A percentile compares a stretch with the other conserved stretches of the same genome.
These are phyloP conservation scores for Brassica cretica DNA, from an alignment of 345 rosid species.

Conservation along the genomic window DNA sequence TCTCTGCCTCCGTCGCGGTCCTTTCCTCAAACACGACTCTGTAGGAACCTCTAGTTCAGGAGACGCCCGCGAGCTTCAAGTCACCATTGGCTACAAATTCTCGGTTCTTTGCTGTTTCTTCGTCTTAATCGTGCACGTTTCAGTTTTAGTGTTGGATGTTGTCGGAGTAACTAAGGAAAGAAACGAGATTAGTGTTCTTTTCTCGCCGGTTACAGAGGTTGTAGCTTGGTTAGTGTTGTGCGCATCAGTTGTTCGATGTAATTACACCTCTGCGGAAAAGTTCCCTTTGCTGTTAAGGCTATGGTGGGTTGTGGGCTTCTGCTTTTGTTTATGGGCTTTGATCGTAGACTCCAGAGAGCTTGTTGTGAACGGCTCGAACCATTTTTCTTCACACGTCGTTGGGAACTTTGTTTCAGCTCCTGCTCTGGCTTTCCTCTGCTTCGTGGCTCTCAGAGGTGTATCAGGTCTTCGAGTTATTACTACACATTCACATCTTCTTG, in stretches of 20 bases:
- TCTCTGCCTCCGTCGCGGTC: background rate
- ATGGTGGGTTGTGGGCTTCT: background rate
- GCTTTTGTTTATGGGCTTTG: background rate
- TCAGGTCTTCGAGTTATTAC: background rate
- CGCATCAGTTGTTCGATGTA: background rate
- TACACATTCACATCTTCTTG: background rate
- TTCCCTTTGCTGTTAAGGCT: background rate
- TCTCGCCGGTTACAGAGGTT: background rate
- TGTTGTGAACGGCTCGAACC: background rate
- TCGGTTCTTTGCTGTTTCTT: background rate
- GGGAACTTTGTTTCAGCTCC: background rate
- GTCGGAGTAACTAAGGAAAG: background rate
- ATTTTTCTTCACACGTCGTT: background rate
- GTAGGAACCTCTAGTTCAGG: background rate
- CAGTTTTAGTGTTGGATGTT: background rate
- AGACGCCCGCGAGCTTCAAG: background rate
- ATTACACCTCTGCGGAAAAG: background rate
- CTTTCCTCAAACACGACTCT: background rate
- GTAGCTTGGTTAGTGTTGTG: background rate
- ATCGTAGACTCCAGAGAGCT: background rate
- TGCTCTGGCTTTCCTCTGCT: background rate
- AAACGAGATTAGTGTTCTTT: background rate
- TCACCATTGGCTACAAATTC: background rate
- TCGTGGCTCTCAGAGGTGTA: background rate
- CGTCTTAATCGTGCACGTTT: background rate